Evolutionary conservation across 305 asterid species (phyloP), one percentile per base, ranked within the genome.

Genomic region (Rubia tinctorum): DNA sequence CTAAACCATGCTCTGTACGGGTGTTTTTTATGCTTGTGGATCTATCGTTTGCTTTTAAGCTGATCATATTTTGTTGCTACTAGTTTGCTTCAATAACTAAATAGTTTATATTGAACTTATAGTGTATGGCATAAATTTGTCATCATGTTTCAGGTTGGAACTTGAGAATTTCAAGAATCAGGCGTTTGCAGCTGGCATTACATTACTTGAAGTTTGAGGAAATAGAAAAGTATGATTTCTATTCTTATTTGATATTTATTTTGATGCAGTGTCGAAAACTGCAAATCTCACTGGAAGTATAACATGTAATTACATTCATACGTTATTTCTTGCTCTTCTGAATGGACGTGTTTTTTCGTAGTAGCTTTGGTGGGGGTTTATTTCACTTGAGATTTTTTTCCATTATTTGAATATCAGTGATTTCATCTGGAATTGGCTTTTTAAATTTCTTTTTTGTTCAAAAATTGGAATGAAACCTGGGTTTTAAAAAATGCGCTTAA

Each of bases 111-210:
- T 75, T 59, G n/a, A 40, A 56, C 20, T 56, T 5, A 68, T 34
- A 51, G 45, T 53, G 65, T n/a, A 34, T 74, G 71, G 23, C 55
- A 14, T n/a, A 30, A 34, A 40, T 66, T 68, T 62, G 11, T 62
- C 45, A 22, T n/a, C 18, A 60, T 42, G 60, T 69, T 84, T 75
- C 91, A 95, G 99, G 92, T 59, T 92, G 97, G 99, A 86, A 87
- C 77, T 83, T 90, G 91, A 88, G 85, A 70, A 67, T 86, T 77
- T 81, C 91, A 76, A 89, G 94, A 77, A 88, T 89, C 76, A 89
- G 99, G 73, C 89, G 83, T 82, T 81, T 95, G 88, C 97, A 95
- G 88, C 80, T 92, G 90, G 96, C 98, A 64, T 84, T 95, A 87
- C 80, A 85, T 76, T 95, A 89, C 87, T 87, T 92, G 82, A 93